Percentiles rank a stretch among this genome's conserved stretches.
phyloP scores from a whole-genome alignment of 805 yeast species.

The Kluyveromyces wickerhamii region DNA sequence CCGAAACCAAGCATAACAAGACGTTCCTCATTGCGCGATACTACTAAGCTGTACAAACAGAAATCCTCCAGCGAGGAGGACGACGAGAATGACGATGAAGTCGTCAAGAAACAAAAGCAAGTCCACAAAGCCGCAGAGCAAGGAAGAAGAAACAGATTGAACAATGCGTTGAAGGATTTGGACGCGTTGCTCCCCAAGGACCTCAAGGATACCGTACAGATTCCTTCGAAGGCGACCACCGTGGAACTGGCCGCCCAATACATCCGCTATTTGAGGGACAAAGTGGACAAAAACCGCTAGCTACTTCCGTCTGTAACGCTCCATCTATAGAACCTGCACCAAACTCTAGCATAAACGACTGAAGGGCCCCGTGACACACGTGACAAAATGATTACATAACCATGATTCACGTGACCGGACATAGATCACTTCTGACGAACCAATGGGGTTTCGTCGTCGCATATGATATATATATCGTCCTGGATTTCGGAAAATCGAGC shows the following conservation, averaged over 20 bases:
- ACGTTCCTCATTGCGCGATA: too few species aligned
- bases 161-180: constrained; percentile 72
- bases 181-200: constrained; percentile 58
- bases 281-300: constrained; percentile 2
- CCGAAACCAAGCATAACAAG: constrained; percentile 6
- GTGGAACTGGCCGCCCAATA: constrained; percentile 81
- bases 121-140: constrained; percentile 90
- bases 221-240: constrained; percentile 90
- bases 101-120: constrained; percentile 23
- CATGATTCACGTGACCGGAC: too few species aligned
- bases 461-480: background rate
- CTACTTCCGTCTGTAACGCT: background rate
- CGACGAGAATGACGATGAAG: constrained; percentile 14
- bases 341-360: background rate
- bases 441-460: background rate
- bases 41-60: too few species aligned
- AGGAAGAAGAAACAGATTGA: constrained; percentile 90
- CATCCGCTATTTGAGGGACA: constrained; percentile 38
- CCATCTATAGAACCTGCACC: background rate
- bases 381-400: too few species aligned
- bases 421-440: background rate
- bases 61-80: constrained; percentile 5
- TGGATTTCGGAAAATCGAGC: too few species aligned
- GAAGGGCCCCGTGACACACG: too few species aligned
- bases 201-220: constrained; percentile 46